These are phyloP conservation scores for Dendrobium catenatum DNA, from an alignment of 106 monocot genomes.

Conservation along the genomic window DNA sequence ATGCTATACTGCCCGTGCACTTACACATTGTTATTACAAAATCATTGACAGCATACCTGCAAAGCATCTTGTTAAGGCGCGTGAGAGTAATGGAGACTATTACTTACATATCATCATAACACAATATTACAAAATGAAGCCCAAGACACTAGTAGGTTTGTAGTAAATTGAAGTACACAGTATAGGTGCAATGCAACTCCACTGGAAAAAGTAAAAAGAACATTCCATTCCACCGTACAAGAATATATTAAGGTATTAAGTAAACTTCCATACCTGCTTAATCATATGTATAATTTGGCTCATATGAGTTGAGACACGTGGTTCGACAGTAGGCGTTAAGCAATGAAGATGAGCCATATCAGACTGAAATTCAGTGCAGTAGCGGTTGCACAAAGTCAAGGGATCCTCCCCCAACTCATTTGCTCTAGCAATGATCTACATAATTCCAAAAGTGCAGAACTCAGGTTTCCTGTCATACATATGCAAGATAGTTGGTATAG, in stretches of 20 bases:
- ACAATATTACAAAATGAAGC: not conserved
- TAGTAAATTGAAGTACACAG: not conserved
- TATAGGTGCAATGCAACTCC: not conserved
- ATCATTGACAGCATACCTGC: not conserved
- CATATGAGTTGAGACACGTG: slow-evolving; percentile 82
- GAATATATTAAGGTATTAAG: not conserved
- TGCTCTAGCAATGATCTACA: slow-evolving; percentile 97
- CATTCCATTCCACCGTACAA: not conserved
- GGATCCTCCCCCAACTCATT: slow-evolving; percentile 87
- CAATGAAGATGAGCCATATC: slow-evolving; percentile 90
- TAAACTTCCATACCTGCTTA: slow-evolving; percentile 44
- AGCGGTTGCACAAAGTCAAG: slow-evolving; percentile 73
- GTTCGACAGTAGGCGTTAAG: slow-evolving; percentile 74
- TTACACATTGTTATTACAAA: not conserved
- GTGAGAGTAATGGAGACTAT: not conserved
- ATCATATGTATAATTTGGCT: slow-evolving; percentile 90
- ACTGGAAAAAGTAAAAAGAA: not conserved
- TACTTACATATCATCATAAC: not conserved
- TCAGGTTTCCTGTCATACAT: slow-evolving; percentile 79
- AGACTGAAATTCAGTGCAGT: slow-evolving; percentile 69
- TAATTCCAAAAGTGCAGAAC: slow-evolving; percentile 66
- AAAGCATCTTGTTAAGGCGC: not conserved
- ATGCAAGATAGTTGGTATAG: slow-evolving; percentile 38
- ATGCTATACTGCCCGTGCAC: not conserved
- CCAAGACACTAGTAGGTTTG: not conserved